Evolutionary conservation across 257 asterid genomes (phyloP).

Genomic region (Gentiana macrophylla): DNA sequence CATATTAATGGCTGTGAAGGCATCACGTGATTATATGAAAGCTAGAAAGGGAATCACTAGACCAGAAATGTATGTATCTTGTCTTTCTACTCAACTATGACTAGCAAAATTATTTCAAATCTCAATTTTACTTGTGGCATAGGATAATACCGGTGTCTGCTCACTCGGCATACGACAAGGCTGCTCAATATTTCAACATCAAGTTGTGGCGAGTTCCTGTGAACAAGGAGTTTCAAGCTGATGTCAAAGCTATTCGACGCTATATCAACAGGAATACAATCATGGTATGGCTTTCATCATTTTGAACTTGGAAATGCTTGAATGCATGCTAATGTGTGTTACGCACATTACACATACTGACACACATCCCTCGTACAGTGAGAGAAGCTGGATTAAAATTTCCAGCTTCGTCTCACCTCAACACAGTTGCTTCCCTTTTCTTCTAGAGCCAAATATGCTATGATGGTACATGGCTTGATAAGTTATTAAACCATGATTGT

Average conservation of each 20-base stretch:
- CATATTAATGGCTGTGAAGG: constrained; percentile 79
- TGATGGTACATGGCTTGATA: no score
- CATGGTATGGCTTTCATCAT: constrained; percentile 37
- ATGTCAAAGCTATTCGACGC: constrained; percentile 60
- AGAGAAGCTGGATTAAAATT: no score
- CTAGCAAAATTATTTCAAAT: constrained; percentile 4
- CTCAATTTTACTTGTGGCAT: constrained; percentile 23
- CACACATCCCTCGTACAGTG: no score
- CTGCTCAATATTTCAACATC: constrained; percentile 92
- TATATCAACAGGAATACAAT: constrained; percentile 73
- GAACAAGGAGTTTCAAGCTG: constrained; percentile 71
- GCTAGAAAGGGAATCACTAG: constrained; percentile 64
- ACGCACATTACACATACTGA: neutral
- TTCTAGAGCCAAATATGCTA: no score
- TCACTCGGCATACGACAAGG: constrained; percentile 98
- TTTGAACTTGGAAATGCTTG: neutral
- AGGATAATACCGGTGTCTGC: constrained; percentile 99
- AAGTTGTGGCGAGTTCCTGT: constrained; percentile 93
- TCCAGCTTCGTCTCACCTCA: no score
- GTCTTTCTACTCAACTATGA: neutral
- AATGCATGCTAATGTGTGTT: neutral
- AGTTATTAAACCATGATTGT: no score
- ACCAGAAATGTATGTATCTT: constrained; percentile 78
- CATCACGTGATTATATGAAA: constrained; percentile 93
- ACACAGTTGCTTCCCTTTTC: no score